These are phyloP conservation scores for Neotropicomus parvogracilis DNA, from an alignment of 1,284 basidiomycete genomes.

Conservation along the genomic window DNA sequence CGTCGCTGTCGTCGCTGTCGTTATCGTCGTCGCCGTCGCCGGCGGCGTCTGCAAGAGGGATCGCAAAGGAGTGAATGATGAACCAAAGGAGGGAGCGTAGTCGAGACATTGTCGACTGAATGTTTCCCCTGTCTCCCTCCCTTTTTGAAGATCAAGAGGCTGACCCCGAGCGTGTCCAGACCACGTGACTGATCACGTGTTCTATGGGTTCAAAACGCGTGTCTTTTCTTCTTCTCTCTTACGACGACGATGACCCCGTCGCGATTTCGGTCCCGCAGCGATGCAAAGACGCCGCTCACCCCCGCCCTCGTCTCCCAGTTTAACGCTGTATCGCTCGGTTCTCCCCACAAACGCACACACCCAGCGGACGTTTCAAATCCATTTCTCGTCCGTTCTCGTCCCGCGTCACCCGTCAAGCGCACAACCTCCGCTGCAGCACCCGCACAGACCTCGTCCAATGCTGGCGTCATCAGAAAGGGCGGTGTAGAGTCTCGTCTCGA, in stretches of 20 bases:
- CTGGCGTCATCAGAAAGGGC: constrained; percentile 67
- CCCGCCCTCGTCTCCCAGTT: constrained; percentile 58
- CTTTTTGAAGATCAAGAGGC: constrained; percentile 21
- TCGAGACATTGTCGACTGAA: constrained; percentile 12
- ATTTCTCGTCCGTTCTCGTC: constrained; percentile 53
- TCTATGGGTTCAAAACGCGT: constrained; percentile 13
- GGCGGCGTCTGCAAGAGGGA: constrained; percentile 15
- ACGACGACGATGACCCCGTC: constrained; percentile 60
- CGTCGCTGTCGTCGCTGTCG: too few species aligned
- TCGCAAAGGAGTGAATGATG: background rate
- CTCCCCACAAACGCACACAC: constrained; percentile 41
- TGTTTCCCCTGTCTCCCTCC: background rate
- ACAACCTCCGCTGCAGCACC: constrained; percentile 47
- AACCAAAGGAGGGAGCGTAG: constrained; percentile 23
- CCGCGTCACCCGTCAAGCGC: constrained; percentile 63
- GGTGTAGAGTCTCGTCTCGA: constrained; percentile 73
- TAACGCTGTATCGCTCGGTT: constrained; percentile 49
- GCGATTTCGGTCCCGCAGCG: constrained; percentile 61
- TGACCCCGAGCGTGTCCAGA: constrained; percentile 16
- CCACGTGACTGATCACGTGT: constrained; percentile 28
- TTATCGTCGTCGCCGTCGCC: constrained; percentile 7
- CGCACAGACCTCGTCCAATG: constrained; percentile 57
- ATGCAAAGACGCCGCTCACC: constrained; percentile 68
- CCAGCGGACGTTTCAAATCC: constrained; percentile 56
- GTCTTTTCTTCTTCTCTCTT: background rate